A percentile compares a stretch with the other conserved stretches of the same genome.
These are phyloP conservation scores for Cladorrhinum sp. DNA, from an alignment of 2,329 filamentous ascomycete species.

Conservation along the genomic window DNA sequence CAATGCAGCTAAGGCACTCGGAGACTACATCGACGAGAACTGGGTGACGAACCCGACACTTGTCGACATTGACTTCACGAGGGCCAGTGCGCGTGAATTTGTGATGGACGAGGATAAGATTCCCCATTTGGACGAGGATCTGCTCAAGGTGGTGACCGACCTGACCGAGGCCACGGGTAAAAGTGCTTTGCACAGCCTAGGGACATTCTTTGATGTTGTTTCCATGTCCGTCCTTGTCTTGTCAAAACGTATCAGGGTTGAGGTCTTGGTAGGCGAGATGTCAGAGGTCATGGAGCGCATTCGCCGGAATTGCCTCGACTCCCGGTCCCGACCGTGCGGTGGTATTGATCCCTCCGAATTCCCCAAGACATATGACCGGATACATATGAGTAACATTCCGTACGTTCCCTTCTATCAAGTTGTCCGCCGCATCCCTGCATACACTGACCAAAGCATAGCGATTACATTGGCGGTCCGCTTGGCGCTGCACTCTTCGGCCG, in stretches of 20 bases:
- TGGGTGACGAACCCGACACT: constrained; percentile 23
- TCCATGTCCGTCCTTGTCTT: neutral
- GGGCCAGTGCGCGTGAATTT: neutral
- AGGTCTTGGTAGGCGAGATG: constrained; percentile 33
- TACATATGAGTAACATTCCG: constrained; percentile 34
- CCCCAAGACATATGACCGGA: constrained; percentile 29
- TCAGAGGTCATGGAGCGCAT: constrained; percentile 31
- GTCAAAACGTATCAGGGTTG: constrained; percentile 26
- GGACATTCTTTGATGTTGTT: no score
- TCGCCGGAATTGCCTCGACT: constrained; percentile 27
- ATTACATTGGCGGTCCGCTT: constrained; percentile 32
- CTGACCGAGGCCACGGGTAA: neutral
- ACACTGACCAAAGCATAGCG: constrained; percentile 17
- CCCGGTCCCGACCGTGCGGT: neutral
- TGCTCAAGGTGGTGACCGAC: neutral
- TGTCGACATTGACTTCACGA: constrained; percentile 21
- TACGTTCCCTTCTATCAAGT: constrained; percentile 17
- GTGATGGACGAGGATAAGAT: neutral
- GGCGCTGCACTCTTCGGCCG: constrained; percentile 25
- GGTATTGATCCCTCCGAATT: constrained; percentile 24
- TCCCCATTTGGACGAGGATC: neutral
- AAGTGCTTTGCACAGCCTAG: neutral
- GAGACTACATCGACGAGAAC: constrained; percentile 17
- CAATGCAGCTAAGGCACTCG: constrained; percentile 9
- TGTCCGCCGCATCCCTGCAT: neutral